Base-by-base conservation (phyloP, 805 yeast species). In the Suhomyces tanzawaensis region DNA sequence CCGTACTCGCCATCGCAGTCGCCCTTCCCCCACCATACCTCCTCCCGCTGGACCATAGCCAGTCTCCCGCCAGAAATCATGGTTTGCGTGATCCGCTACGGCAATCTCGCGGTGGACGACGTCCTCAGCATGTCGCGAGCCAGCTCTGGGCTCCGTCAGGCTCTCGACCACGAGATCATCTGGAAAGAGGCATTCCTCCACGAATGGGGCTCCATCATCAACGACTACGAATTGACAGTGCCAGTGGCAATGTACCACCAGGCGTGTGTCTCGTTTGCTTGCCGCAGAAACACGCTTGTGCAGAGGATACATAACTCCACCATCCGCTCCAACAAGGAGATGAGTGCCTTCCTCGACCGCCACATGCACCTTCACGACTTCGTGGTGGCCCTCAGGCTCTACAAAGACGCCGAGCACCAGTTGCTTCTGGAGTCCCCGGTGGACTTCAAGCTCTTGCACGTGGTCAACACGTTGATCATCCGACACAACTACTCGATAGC, bases 191-290 rank as follows among this genome's bases (percentile, higher is more conserved):
- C 11, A 21, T 21, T 21, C 11, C 11, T 7, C 11, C 7, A 11
- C 7, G 24, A 29, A 19, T 41, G 45, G 45, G 45, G 41, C 4
- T 8, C 4, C 3, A 18, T 38, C 12, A 21, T 41, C 4, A 29
- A 26, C 4, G 35, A 38, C 15, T 41, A 41, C 33, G 30, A 25
- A 11, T 13, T 41, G n/a, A n/a, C n/a, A n/a, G n/a, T n/a, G n/a
- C n/a, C n/a, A n/a, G n/a, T n/a, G n/a, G n/a, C n/a, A n/a, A n/a
- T n/a, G n/a, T n/a, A n/a, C n/a, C n/a, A n/a, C n/a, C n/a, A n/a
- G n/a, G n/a, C n/a, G n/a, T n/a, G n/a, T n/a, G n/a, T n/a, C n/a
- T 4, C 31, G 24, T 22, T 12, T n/a, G n/a, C n/a, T 22, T 8
- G 24, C 7, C 24, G 24, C 7, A 22, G 24, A 22, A 22, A 7